Percentiles rank a stretch among this genome's conserved stretches.
phyloP scores from a whole-genome alignment of 805 yeast species.

The Debaryomyces prosopidis region DNA sequence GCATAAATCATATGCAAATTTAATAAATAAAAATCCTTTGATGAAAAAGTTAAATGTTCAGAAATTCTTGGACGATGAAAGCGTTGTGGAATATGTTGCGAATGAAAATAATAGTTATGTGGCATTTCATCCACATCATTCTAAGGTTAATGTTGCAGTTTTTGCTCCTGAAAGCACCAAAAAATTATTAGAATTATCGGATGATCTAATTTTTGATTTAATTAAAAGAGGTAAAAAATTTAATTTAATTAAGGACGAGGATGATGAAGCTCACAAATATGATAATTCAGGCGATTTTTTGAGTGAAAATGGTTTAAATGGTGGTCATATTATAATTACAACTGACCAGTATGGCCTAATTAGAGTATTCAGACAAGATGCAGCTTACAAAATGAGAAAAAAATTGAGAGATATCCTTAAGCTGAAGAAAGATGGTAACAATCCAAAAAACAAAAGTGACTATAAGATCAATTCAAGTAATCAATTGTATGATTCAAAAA shows the following conservation, averaged over 20 bases:
- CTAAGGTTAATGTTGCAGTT: conserved; percentile 70
- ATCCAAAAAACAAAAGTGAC: neutral
- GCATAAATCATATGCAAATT: conserved; percentile 27
- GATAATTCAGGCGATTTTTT: neutral
- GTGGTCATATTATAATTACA: conserved; percentile 63
- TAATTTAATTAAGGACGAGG: conserved; percentile 6
- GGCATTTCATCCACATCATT: conserved; percentile 75
- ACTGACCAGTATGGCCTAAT: conserved; percentile 75
- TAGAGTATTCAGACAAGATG: conserved; percentile 78
- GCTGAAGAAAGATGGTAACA: conserved; percentile 2
- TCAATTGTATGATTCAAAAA: neutral
- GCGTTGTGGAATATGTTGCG: conserved; percentile 23
- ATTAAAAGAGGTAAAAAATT: conserved; percentile 22
- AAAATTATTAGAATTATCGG: conserved; percentile 65
- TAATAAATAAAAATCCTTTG: conserved; percentile 28
- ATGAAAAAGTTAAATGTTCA: conserved; percentile 24
- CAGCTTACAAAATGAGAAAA: conserved; percentile 48
- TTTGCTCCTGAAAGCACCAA: conserved; percentile 75
- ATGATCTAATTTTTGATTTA: conserved; percentile 77
- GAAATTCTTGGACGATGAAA: conserved; percentile 26
- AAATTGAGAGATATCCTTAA: conserved; percentile 16
- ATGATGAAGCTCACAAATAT: neutral
- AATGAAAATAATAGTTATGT: conserved; percentile 62
- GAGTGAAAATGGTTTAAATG: neutral
- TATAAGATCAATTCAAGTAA: neutral